phyloP scores from a whole-genome alignment of 352 stramenopile genomes.

The Phytophthora pluvialis region DNA sequence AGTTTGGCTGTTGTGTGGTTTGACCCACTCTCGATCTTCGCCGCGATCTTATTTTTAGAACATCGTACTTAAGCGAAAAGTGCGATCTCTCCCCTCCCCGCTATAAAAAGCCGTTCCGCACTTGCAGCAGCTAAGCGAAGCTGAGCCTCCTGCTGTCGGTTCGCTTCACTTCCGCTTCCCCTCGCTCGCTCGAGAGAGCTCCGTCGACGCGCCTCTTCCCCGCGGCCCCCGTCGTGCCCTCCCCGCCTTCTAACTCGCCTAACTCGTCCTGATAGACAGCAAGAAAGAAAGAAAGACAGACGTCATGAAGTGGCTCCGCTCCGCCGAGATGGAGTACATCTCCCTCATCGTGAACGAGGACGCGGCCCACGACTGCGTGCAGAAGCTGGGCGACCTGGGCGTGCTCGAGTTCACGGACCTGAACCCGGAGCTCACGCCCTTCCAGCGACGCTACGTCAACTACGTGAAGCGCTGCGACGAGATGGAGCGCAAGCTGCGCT shows the following conservation, averaged over 20 bases:
- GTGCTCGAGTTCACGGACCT: constrained; percentile 99
- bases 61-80: no score
- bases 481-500: constrained; percentile 98
- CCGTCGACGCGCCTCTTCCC: constrained; percentile 16
- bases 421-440: constrained; percentile 98
- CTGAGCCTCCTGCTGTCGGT: constrained; percentile 16
- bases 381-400: constrained; percentile 95
- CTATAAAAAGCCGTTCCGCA: constrained; percentile 20
- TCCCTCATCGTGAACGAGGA: constrained; percentile 99
- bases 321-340: constrained; percentile 99
- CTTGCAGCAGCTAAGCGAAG: constrained; percentile 8
- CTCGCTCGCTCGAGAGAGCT: constrained; percentile 2
- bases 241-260: not conserved
- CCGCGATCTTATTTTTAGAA: no score
- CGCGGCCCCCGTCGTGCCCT: not conserved
- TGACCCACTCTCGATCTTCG: not conserved
- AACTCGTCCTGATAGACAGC: not conserved
- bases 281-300: not conserved
- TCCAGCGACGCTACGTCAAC: constrained; percentile 98
- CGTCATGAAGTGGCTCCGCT: constrained; percentile 96
- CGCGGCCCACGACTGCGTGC: constrained; percentile 96
- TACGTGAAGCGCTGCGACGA: constrained; percentile 99
- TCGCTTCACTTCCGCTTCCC: constrained; percentile 27
- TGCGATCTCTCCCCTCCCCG: not conserved
- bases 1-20: no score